Conservation (phyloP, 306 rosid species). For the Nissolia schottii region DNA sequence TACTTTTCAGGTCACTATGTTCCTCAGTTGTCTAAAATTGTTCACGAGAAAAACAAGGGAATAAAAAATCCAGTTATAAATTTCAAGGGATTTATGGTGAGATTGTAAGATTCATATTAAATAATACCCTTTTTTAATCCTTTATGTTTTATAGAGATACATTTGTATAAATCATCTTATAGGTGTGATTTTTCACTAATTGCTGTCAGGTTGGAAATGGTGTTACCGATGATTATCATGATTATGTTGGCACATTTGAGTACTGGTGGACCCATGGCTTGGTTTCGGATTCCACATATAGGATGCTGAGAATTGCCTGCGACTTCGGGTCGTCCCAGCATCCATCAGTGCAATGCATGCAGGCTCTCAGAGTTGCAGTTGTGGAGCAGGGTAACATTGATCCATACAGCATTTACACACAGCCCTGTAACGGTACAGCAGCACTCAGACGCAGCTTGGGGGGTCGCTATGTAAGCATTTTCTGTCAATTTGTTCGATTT, state of each 20-base stretch:
- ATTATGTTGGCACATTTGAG: slow-evolving; percentile 80
- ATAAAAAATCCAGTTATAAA: slow-evolving; percentile 65
- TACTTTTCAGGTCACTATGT: slow-evolving; percentile 79
- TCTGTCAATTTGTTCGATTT: background rate
- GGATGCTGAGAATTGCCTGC: slow-evolving; percentile 46
- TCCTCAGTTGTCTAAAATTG: slow-evolving; percentile 81
- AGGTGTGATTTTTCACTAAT: slow-evolving; percentile 12
- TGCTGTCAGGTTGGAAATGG: slow-evolving; percentile 83
- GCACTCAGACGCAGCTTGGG: slow-evolving; percentile 53
- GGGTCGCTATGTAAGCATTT: slow-evolving; percentile 78
- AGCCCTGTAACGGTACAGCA: slow-evolving; percentile 58
- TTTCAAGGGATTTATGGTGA: slow-evolving; percentile 90
- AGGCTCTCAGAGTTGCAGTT: slow-evolving; percentile 49
- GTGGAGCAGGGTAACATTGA: slow-evolving; percentile 84
- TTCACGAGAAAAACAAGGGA: slow-evolving; percentile 68
- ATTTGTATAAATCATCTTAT: slow-evolving; percentile 10
- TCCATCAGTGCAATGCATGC: slow-evolving; percentile 67
- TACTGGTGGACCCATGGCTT: slow-evolving; percentile 98
- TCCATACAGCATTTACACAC: slow-evolving; percentile 76
- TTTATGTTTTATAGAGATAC: background rate
- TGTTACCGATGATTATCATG: slow-evolving; percentile 90
- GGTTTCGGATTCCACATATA: slow-evolving; percentile 89
- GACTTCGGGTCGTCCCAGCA: slow-evolving; percentile 66
- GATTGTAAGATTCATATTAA: slow-evolving; percentile 17
- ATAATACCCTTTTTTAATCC: background rate